phyloP scores from a whole-genome alignment of 768 basidiomycete genomes.

The Xerocomus potaroensis region DNA sequence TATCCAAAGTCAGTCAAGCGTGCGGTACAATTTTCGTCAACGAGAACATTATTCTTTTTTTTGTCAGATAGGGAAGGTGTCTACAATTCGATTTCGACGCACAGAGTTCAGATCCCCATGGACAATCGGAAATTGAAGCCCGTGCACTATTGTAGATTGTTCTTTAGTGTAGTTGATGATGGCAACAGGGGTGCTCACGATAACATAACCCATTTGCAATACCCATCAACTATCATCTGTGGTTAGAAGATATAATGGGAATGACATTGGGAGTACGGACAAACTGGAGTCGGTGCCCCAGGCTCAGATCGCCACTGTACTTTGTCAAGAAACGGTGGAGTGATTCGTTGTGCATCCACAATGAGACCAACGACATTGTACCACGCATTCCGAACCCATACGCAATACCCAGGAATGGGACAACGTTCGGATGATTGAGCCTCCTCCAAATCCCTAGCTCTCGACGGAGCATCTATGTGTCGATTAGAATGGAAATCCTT shows the following conservation, averaged over 20 bases:
- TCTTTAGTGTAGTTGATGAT: neutral
- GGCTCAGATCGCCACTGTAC: neutral
- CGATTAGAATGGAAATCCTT: neutral
- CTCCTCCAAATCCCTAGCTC: conserved; percentile 7
- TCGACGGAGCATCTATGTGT: conserved; percentile 2
- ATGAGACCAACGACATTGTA: conserved; percentile 23
- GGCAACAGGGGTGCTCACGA: neutral
- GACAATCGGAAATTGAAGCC: conserved; percentile 1
- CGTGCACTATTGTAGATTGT: conserved; percentile 4
- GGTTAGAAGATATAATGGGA: conserved; percentile 14
- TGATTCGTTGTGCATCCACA: conserved; percentile 26
- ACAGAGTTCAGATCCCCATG: conserved; percentile 15
- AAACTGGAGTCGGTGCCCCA: conserved; percentile 1
- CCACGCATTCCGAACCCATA: conserved; percentile 2
- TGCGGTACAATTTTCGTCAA: conserved; percentile 27
- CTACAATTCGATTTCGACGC: neutral
- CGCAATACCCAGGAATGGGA: conserved; percentile 8
- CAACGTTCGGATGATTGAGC: conserved; percentile 3
- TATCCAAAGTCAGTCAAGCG: conserved; percentile 42
- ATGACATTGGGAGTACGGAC: conserved; percentile 15
- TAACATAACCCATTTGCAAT: conserved; percentile 12
- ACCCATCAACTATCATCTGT: conserved; percentile 9
- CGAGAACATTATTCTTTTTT: conserved; percentile 13
- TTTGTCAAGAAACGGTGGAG: conserved; percentile 17
- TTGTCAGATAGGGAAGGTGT: neutral